These are phyloP conservation scores for Drosera spatulata DNA, from an alignment of 179 eudicot species.

Conservation along the genomic window DNA sequence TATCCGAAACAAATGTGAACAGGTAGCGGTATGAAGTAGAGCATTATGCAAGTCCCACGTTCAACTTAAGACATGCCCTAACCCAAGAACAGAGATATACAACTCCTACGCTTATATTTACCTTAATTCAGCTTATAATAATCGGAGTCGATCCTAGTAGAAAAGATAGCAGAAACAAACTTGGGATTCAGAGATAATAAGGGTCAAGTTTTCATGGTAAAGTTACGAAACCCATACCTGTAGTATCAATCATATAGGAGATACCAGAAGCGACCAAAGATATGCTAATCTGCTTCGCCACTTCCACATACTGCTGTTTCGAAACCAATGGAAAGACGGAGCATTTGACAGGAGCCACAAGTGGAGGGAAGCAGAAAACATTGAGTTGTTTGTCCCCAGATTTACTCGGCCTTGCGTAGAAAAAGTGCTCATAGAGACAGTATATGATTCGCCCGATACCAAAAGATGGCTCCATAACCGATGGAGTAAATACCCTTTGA, in stretches of 20 bases:
- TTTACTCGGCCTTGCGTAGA: conserved; percentile 78
- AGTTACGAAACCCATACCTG: conserved; percentile 31
- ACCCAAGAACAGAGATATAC: too few species aligned
- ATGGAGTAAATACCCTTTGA: conserved; percentile 88
- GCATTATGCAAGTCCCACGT: too few species aligned
- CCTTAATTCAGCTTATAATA: too few species aligned
- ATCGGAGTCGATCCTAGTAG: conserved; percentile 25
- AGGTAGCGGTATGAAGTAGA: conserved; percentile 49
- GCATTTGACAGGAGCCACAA: conserved; percentile 92
- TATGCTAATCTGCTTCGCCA: conserved; percentile 58
- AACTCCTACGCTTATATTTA: too few species aligned
- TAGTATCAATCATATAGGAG: conserved; percentile 68
- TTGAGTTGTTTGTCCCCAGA: conserved; percentile 74
- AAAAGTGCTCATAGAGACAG: conserved; percentile 81
- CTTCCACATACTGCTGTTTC: conserved; percentile 65
- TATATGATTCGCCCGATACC: conserved; percentile 93
- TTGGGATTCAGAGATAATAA: neutral
- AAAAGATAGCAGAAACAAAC: neutral
- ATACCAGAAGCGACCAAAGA: conserved; percentile 61
- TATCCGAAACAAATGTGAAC: conserved; percentile 54
- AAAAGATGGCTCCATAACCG: conserved; percentile 93
- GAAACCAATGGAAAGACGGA: conserved; percentile 87
- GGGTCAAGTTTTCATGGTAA: too few species aligned
- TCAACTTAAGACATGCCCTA: too few species aligned
- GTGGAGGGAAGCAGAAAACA: conserved; percentile 83